Evolutionary conservation across 495 filamentous ascomycete species (phyloP).

Genomic region (Podospora conica): DNA sequence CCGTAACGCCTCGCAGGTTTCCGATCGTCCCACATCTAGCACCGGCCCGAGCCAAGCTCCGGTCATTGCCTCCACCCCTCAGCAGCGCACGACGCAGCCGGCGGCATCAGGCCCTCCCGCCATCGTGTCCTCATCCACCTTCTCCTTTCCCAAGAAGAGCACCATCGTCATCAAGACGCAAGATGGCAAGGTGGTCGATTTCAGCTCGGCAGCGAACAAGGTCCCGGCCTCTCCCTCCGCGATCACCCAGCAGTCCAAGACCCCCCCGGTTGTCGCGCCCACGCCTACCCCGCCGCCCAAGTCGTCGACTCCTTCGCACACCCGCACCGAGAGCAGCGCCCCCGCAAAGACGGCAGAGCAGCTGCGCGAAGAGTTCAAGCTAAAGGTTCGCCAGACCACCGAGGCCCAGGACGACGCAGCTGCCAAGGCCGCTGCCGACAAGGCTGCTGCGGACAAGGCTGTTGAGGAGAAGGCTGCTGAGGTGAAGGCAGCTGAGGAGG

Average conservation of each 20-base stretch:
- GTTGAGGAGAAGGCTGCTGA: conserved; percentile 36
- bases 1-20: conserved; percentile 75
- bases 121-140: conserved; percentile 53
- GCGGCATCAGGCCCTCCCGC: conserved; percentile 48
- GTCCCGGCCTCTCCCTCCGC: conserved; percentile 41
- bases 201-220: conserved; percentile 29
- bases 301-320: conserved; percentile 37
- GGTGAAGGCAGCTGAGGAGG: conserved; percentile 31
- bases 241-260: conserved; percentile 44
- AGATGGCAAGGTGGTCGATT: conserved; percentile 54
- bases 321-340: conserved; percentile 40
- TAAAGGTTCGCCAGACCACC: conserved; percentile 40
- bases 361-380: conserved; percentile 46
- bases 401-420: conserved; percentile 41
- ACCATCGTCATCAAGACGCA: conserved; percentile 75
- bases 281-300: conserved; percentile 50
- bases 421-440: conserved; percentile 43
- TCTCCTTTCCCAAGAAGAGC: conserved; percentile 56
- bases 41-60: conserved; percentile 55
- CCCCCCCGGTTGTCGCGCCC: conserved; percentile 46
- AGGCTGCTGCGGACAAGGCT: too few relatives aligned
- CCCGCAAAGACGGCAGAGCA: conserved; percentile 44
- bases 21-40: conserved; percentile 72
- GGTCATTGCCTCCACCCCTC: conserved; percentile 38
- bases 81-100: conserved; percentile 50